Evolutionary conservation across 2,329 filamentous ascomycete genomes (phyloP), one percentile per base, ranked within the genome.

Genomic region (Epichloe sylvatica): DNA sequence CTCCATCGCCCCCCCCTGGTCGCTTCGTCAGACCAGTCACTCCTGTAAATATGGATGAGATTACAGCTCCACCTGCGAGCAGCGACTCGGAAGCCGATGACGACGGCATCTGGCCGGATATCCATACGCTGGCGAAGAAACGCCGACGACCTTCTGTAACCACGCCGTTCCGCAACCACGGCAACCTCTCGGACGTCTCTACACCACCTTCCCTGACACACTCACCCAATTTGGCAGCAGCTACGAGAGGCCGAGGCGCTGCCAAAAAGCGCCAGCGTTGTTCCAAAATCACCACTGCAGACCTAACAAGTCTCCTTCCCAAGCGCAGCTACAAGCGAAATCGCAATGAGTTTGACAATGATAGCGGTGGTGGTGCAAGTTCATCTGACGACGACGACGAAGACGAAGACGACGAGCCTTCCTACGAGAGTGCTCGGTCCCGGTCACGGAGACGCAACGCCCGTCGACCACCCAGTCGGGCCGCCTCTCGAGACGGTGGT

Each of bases 131-230:
- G 12, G 70, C 73, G 2, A 73, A 73, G 55, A 68, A 70, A 47
- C 70, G 70, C 23, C 65, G 69, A 11, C 63, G 65, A 4, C 62
- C 58, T 5, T 67, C 68, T 2, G 53, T 62, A 15, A 62, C 61
- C 13, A 70, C 69, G 1, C 68, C 70, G 6, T 51, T 63, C 17
- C 61, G 61, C 7, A 60, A 68, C 23, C 69, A 69, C n/a, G 52
- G 69, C 34, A 51, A 51, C 42, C 64, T 67, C n/a, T 79, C 76
- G 0, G 72, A 78, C 43, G 65, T 78, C 11, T 83, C 80, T 2
- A 83, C 79, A 2, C 80, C 79, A 0, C 80, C 80, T 0, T 83
- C 80, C 0, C 67, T 84, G 4, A 84, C 80, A 4, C 79, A 83
- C 58, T 84, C 80, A 0, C 80, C 80, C 34, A 82, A 83, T 56